Percentiles rank a stretch among this genome's conserved stretches.
Conservation (phyloP, 441 rosid species). For the Capsella rubella region DNA sequence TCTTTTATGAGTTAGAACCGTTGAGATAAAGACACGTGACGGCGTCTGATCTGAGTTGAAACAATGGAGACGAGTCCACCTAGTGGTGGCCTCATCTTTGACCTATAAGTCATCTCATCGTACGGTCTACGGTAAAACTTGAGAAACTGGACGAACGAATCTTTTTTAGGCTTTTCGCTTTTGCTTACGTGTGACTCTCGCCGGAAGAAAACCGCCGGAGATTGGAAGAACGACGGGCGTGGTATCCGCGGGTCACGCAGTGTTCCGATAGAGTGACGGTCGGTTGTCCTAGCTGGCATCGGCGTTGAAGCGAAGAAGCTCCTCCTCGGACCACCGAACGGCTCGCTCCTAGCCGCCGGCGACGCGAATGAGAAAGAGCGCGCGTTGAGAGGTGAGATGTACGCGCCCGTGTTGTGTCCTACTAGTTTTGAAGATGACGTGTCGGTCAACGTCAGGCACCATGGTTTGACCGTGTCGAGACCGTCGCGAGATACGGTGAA, state of each 20-base stretch:
- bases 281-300: constrained; percentile 68
- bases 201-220: constrained; percentile 87
- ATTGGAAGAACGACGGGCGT: constrained; percentile 86
- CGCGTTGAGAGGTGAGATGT: constrained; percentile 83
- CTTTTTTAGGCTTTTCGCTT: constrained; percentile 70
- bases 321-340: constrained; percentile 57
- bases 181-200: constrained; percentile 72
- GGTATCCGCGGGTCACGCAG: constrained; percentile 72
- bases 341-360: constrained; percentile 57
- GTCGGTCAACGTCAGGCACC: constrained; percentile 84
- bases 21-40: constrained; percentile 90
- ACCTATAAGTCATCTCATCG: constrained; percentile 94
- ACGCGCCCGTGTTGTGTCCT: constrained; percentile 52
- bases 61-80: constrained; percentile 92
- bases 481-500: constrained; percentile 89
- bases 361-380: constrained; percentile 93
- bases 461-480: constrained; percentile 92
- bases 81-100: constrained; percentile 94
- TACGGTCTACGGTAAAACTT: constrained; percentile 89
- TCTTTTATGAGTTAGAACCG: constrained; percentile 56
- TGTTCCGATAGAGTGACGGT: constrained; percentile 41
- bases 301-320: constrained; percentile 88
- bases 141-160: constrained; percentile 72
- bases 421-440: constrained; percentile 48
- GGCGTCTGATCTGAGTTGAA: constrained; percentile 74